Conservation (phyloP, 1,139 yeast genomes). For the Protomyces inouyei region DNA sequence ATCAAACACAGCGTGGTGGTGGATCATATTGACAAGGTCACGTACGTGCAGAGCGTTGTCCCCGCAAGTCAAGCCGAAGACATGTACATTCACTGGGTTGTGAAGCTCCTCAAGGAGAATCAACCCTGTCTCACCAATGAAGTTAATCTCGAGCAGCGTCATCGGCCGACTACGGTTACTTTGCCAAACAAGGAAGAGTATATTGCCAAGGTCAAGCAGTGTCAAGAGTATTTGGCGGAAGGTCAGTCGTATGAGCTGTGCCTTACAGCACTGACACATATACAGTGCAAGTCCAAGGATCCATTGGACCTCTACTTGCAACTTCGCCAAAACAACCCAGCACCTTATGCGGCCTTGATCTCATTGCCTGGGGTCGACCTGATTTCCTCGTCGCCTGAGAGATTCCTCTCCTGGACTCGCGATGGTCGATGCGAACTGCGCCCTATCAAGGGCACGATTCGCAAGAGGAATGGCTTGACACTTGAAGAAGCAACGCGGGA, state of each 20-base stretch:
- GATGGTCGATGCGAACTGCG: slow-evolving; percentile 63
- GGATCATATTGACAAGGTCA: slow-evolving; percentile 48
- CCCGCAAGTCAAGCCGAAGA: slow-evolving; percentile 31
- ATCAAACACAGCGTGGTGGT: slow-evolving; percentile 61
- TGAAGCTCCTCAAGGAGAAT: background rate
- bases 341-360: slow-evolving; percentile 84
- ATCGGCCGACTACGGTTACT: background rate
- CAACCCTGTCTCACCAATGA: background rate
- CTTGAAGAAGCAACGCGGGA: slow-evolving; percentile 53
- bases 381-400: slow-evolving; percentile 88
- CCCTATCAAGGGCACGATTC: slow-evolving; percentile 95
- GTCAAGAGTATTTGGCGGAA: slow-evolving; percentile 63
- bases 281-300: slow-evolving; percentile 37
- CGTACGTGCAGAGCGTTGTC: slow-evolving; percentile 54
- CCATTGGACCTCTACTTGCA: slow-evolving; percentile 74
- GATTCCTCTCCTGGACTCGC: slow-evolving; percentile 75
- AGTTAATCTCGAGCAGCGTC: background rate
- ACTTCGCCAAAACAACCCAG: slow-evolving; percentile 70
- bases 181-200: slow-evolving; percentile 57
- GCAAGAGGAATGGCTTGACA: slow-evolving; percentile 46
- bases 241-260: slow-evolving; percentile 97
- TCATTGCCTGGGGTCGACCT: slow-evolving; percentile 64
- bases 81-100: slow-evolving; percentile 19
- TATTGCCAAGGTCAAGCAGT: slow-evolving; percentile 51
- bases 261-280: slow-evolving; percentile 70